Percentiles rank a stretch among this genome's conserved stretches.
Conservation (phyloP, 768 basidiomycete genomes). For the Saitozyma podzolica region DNA sequence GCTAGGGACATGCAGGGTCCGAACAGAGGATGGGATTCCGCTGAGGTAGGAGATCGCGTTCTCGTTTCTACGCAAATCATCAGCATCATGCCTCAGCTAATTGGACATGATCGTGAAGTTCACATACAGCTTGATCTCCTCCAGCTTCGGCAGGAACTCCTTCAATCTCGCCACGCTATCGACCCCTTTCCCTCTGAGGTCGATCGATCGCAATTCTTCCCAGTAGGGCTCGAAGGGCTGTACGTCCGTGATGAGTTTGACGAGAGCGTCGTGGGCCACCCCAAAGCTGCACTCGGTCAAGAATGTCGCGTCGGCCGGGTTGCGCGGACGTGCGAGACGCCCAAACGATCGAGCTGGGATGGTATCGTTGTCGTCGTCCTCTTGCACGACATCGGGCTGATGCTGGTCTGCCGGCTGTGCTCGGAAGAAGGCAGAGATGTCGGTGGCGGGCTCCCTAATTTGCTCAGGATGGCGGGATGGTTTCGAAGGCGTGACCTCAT, state of each 20-base stretch:
- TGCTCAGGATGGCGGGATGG: constrained; percentile 21
- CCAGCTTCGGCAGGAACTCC: constrained; percentile 83
- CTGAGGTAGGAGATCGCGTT: constrained; percentile 56
- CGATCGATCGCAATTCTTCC: constrained; percentile 74
- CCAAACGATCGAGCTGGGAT: constrained; percentile 15
- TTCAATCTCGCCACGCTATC: constrained; percentile 82
- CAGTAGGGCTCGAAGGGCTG: constrained; percentile 93
- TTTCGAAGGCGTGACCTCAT: constrained; percentile 51
- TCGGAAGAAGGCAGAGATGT: constrained; percentile 4
- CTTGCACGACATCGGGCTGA: background rate
- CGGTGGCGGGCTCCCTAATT: constrained; percentile 2
- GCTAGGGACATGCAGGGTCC: constrained; percentile 49
- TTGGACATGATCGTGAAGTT: constrained; percentile 53
- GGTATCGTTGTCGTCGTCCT: constrained; percentile 7
- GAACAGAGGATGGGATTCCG: constrained; percentile 53
- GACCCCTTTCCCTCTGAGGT: constrained; percentile 69
- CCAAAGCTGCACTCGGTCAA: constrained; percentile 96
- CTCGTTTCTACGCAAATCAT: constrained; percentile 36
- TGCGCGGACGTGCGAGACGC: constrained; percentile 10
- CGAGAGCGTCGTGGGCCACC: constrained; percentile 84
- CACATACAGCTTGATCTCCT: constrained; percentile 68
- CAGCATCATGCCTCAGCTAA: constrained; percentile 59
- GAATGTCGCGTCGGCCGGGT: constrained; percentile 62
- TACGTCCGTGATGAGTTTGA: constrained; percentile 89
- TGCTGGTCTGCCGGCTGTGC: constrained; percentile 1